Evolutionary conservation across 2,329 filamentous ascomycete species (phyloP), one percentile per base, ranked within the genome.

Genomic region (Penicillium sp.): DNA sequence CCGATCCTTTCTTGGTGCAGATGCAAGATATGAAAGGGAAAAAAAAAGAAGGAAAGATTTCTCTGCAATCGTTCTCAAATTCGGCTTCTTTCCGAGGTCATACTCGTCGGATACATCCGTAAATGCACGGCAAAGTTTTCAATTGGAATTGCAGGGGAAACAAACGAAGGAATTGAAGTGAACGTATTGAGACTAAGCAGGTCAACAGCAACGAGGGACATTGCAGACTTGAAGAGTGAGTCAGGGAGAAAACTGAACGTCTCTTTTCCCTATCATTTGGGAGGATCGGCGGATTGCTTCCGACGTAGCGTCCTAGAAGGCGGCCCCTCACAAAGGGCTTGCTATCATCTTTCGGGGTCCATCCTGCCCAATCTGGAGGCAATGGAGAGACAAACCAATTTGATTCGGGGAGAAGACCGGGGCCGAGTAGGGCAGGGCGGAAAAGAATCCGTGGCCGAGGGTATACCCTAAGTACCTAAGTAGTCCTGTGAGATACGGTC

Each of bases 401-500:
- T 43, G 34, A 35, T 32, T 56, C 52, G 55, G 53, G 34, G 29
- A 54, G 49, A 56, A 49, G 21, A 38, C 47, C 46, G 51, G 51
- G 37, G 46, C 50, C 42, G 55, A 43, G 33, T 50, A 35, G 48
- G 41, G 45, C 17, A 31, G n/a, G 28, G 44, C 57, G 57, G 57
- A 59, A 58, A 59, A 59, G 49, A 57, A 59, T 59, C 57, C 57
- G 57, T 53, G n/a, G 28, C 32, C 26, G 39, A 42, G 38, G 45
- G 21, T 19, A 19, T 19, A 19, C 17, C 17, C 17, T 19, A 19
- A 19, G 34, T 22, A n/a, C 19, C 22, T 7, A 24, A 24, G 22
- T 24, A 7, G 7, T 24, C 6, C 19, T 12, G 4, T 22, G 21
- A 24, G 22, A 26, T 13, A 34, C 6, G n/a, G 9, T 34, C 15